phyloP scores from a whole-genome alignment of 805 yeast species.

The Myxozyma udenii region DNA sequence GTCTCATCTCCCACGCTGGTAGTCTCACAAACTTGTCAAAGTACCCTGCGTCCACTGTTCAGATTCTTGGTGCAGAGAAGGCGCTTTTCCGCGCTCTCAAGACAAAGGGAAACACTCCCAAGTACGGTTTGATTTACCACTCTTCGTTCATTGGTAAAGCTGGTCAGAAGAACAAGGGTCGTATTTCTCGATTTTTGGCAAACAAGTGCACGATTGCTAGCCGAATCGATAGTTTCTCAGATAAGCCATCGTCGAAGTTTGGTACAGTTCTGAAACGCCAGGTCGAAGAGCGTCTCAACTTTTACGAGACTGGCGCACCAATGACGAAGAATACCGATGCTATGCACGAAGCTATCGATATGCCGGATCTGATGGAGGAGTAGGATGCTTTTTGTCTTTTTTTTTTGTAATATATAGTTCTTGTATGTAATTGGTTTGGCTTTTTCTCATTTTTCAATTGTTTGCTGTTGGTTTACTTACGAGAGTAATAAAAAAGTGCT shows the following conservation, averaged over 20 bases:
- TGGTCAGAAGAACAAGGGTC: constrained; percentile 94
- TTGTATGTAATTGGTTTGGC: neutral
- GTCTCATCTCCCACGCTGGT: constrained; percentile 97
- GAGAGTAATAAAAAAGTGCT: neutral
- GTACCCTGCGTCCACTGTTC: constrained; percentile 99
- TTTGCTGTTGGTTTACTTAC: neutral
- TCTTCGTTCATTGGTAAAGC: constrained; percentile 94
- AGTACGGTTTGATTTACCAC: constrained; percentile 92
- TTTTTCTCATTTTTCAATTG: neutral
- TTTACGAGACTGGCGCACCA: constrained; percentile 93
- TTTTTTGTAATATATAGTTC: constrained; percentile 7
- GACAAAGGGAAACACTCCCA: constrained; percentile 95
- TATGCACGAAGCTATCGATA: constrained; percentile 82
- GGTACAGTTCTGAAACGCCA: constrained; percentile 91
- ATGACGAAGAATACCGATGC: constrained; percentile 97
- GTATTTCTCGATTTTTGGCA: constrained; percentile 97
- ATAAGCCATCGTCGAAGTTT: constrained; percentile 84
- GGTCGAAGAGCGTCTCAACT: constrained; percentile 95
- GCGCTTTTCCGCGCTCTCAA: constrained; percentile 87
- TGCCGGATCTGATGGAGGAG: constrained; percentile 28
- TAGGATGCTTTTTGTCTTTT: constrained; percentile 3
- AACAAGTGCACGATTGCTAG: constrained; percentile 99
- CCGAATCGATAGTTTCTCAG: constrained; percentile 96
- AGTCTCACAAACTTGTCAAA: constrained; percentile 93
- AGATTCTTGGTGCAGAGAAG: constrained; percentile 96